Percentiles rank a stretch among this genome's conserved stretches.
phyloP scores from a whole-genome alignment of 805 yeast genomes.

The Yamadazyma kitorensis region DNA sequence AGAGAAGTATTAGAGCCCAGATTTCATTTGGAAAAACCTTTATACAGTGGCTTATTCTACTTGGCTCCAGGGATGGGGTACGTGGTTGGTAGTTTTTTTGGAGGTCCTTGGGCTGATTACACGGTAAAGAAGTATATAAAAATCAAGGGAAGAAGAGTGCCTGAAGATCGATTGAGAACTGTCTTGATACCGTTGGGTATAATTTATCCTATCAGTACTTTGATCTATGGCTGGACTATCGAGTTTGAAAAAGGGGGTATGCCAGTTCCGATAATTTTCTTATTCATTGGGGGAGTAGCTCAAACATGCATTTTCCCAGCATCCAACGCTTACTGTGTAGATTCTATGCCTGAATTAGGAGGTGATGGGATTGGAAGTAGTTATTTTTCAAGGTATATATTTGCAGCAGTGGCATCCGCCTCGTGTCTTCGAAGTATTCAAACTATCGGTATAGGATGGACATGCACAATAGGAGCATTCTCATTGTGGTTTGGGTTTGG shows the following conservation, averaged over 20 bases:
- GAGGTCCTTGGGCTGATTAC: slow-evolving; percentile 53
- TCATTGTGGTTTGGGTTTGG: slow-evolving; percentile 38
- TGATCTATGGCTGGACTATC: slow-evolving; percentile 55
- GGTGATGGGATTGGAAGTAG: slow-evolving; percentile 58
- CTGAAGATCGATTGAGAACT: slow-evolving; percentile 52
- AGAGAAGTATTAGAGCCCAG: slow-evolving; percentile 55
- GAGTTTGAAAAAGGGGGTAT: slow-evolving; percentile 51
- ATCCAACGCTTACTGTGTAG: slow-evolving; percentile 57
- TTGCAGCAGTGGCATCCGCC: slow-evolving; percentile 52
- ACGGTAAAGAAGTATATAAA: slow-evolving; percentile 43
- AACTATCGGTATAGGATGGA: slow-evolving; percentile 56
- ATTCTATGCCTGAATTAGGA: slow-evolving; percentile 50
- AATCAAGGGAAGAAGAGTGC: slow-evolving; percentile 42
- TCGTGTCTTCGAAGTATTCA: slow-evolving; percentile 45
- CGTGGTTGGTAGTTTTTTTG: slow-evolving; percentile 46
- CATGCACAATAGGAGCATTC: slow-evolving; percentile 48
- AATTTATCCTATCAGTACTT: slow-evolving; percentile 41
- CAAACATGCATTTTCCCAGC: slow-evolving; percentile 54
- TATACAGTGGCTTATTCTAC: slow-evolving; percentile 52
- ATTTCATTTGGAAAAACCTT: slow-evolving; percentile 45
- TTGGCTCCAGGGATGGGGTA: slow-evolving; percentile 59
- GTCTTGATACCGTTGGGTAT: slow-evolving; percentile 39
- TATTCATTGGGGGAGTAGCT: slow-evolving; percentile 48
- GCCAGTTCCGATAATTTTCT: slow-evolving; percentile 49
- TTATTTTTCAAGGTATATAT: slow-evolving; percentile 48